Conservation (phyloP, 306 rosid species). For the Castanea sativa region DNA sequence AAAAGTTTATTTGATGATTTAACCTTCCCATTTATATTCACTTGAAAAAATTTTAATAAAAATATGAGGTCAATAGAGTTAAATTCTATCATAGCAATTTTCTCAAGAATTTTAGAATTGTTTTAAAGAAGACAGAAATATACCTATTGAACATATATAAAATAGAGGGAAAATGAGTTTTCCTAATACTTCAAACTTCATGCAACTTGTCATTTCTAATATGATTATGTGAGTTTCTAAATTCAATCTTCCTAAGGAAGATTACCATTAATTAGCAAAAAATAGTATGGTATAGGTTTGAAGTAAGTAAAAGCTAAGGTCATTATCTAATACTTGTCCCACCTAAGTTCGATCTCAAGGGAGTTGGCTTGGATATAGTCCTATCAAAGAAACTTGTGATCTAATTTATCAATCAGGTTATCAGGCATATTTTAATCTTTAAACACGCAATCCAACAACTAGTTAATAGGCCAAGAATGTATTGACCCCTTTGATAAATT, state of each 20-base stretch:
- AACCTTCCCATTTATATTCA: neutral
- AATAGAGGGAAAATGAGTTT: neutral
- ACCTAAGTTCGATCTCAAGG: neutral
- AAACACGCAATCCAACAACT: too few species aligned
- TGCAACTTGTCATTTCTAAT: neutral
- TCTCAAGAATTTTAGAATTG: too few species aligned
- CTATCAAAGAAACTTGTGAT: neutral
- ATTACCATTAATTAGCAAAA: neutral
- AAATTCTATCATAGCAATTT: too few species aligned
- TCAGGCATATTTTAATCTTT: too few species aligned
- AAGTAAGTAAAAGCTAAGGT: neutral
- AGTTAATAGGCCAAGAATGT: too few species aligned
- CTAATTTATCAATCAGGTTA: too few species aligned
- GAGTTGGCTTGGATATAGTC: neutral
- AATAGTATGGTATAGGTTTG: neutral
- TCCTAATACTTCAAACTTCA: neutral
- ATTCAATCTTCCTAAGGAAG: neutral
- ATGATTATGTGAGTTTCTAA: neutral
- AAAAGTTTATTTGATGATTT: neutral
- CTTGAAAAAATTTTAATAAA: neutral
- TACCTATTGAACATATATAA: too few species aligned
- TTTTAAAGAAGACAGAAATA: too few species aligned
- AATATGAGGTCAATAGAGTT: too few species aligned
- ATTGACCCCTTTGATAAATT: too few species aligned
- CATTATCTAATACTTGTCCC: neutral